Base-by-base conservation (phyloP, 208 protist genomes). In the Acanthamoeba divionensis region DNA sequence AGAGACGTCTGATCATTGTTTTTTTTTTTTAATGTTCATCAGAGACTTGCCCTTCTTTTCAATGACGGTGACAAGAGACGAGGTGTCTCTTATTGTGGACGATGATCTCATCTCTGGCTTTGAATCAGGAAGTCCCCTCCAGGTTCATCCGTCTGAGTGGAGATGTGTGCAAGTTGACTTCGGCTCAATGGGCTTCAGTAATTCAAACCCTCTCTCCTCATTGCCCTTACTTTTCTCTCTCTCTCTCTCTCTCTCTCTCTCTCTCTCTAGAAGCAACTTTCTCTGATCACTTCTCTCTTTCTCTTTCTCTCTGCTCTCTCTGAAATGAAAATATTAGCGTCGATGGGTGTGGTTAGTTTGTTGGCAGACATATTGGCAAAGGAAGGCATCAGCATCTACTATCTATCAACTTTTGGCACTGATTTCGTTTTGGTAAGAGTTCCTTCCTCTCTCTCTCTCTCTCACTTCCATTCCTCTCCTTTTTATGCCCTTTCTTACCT, bases 311-410 rank as follows among this genome's bases (percentile, higher is more conserved):
- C n/a, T n/a, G n/a, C n/a, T n/a, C n/a, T n/a, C n/a, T n/a, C n/a
- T n/a, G n/a, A n/a, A n/a, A n/a, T n/a, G n/a, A n/a, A n/a, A n/a
- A n/a, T n/a, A n/a, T 18, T 36, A 86, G 77, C 77, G 31, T 50
- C 63, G n/a, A 86, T 31, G 33, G 77, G 77, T 1, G 77, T 66
- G 48, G 77, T 86, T 33, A 86, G 77, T 18, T n/a, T 86, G 1
- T 44, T 86, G 12, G 77, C 77, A 0, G 77, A 86, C 36, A 66
- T 86, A 10, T 44, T 62, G 52, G 77, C 77, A 1, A 10, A 86
- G 26, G 77, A 86, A 29, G 77, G 77, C 77, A 86, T 86, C 77
- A 67, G 77, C 55, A 86, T 86, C 36, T 86, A 86, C 55, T 86
- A 86, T 38, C 77, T 86, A 18, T 86, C 77, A 18, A 86, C 77